Conservation (phyloP, 805 yeast species). For the Metschnikowia similis region DNA sequence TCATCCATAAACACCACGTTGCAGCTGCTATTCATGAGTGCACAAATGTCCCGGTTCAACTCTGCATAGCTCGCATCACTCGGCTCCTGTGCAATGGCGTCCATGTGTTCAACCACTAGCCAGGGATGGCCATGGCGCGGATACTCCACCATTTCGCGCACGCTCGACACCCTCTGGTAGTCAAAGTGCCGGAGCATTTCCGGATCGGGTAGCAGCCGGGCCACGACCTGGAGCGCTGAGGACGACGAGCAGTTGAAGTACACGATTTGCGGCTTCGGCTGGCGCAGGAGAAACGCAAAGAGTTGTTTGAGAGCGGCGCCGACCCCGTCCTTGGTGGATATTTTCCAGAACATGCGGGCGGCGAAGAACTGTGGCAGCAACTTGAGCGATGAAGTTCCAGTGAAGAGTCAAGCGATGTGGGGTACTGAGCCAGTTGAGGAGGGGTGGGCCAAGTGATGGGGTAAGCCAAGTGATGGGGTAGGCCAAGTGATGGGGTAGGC, state of each 20-base stretch:
- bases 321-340: conserved; percentile 1
- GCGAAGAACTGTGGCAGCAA: not conserved
- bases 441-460: not conserved
- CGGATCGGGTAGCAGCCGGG: conserved; percentile 2
- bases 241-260: conserved; percentile 16
- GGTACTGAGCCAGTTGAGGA: too few species aligned
- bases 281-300: conserved; percentile 5
- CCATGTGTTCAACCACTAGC: conserved; percentile 16
- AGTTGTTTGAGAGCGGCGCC: conserved; percentile 6
- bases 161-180: conserved; percentile 13
- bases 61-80: conserved; percentile 4
- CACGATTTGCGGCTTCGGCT: conserved; percentile 1
- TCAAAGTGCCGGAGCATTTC: conserved; percentile 6
- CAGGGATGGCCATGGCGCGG: conserved; percentile 3
- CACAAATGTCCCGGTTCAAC: conserved; percentile 10
- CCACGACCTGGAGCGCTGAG: conserved; percentile 11
- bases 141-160: conserved; percentile 7
- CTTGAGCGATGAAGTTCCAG: not conserved
- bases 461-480: not conserved
- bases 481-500: too few species aligned
- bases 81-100: conserved; percentile 15
- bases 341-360: conserved; percentile 6
- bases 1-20: conserved; percentile 12
- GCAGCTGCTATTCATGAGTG: conserved; percentile 4
- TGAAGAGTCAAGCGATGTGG: not conserved